These are phyloP conservation scores for Trichoderma parareesei DNA, from an alignment of 495 filamentous ascomycete genomes.

Conservation along the genomic window DNA sequence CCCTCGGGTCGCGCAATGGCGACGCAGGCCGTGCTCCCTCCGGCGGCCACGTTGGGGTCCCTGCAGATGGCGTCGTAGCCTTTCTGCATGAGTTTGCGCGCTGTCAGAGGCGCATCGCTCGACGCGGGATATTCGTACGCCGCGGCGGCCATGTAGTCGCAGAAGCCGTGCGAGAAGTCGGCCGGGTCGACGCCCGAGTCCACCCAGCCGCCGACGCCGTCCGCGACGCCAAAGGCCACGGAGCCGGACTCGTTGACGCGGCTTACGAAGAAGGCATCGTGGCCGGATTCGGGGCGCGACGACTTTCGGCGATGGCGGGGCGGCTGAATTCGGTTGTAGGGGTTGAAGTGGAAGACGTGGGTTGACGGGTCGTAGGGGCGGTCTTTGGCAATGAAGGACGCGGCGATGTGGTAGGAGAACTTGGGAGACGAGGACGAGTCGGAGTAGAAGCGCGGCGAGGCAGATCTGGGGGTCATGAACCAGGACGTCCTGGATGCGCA, in stretches of 20 bases:
- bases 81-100: constrained; percentile 65
- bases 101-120: constrained; percentile 36
- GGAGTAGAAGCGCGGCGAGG: neutral
- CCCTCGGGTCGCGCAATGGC: constrained; percentile 64
- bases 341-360: constrained; percentile 71
- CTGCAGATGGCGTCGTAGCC: constrained; percentile 75
- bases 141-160: constrained; percentile 75
- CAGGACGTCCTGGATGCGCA: neutral
- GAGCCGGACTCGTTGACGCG: constrained; percentile 50
- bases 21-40: constrained; percentile 85
- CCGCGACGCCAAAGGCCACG: constrained; percentile 78
- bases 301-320: constrained; percentile 43
- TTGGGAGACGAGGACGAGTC: constrained; percentile 17
- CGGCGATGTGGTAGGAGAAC: constrained; percentile 58
- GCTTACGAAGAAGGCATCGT: constrained; percentile 94
- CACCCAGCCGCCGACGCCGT: constrained; percentile 92
- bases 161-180: constrained; percentile 92
- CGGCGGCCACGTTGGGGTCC: constrained; percentile 64
- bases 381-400: constrained; percentile 71
- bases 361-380: constrained; percentile 59
- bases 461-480: neutral
- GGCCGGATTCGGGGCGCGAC: constrained; percentile 68
- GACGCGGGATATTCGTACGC: constrained; percentile 44
- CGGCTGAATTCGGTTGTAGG: constrained; percentile 47
- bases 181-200: constrained; percentile 87